A percentile compares a stretch with the other conserved stretches of the same genome.
Conservation (phyloP, 192 early-diverging fungal genomes). For the Backusella westeae region DNA sequence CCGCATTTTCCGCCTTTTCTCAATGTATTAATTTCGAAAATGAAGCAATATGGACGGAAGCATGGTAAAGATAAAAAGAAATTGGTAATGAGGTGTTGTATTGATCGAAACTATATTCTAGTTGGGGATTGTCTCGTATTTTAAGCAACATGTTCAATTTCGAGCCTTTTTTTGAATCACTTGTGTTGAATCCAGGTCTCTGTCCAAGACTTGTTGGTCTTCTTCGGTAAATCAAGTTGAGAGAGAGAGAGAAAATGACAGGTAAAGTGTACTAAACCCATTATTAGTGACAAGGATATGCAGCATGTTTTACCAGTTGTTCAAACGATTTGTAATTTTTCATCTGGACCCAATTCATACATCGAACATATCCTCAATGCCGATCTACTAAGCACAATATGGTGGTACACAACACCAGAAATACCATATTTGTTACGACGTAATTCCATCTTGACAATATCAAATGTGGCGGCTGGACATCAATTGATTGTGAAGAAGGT, state of each 20-base stretch:
- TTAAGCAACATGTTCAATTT: conserved; percentile 27
- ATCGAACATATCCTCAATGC: conserved; percentile 8
- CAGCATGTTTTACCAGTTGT: conserved; percentile 8
- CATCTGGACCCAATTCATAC: conserved; percentile 25
- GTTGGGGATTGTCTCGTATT: conserved; percentile 36
- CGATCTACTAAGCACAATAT: conserved; percentile 10
- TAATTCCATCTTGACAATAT: conserved; percentile 26
- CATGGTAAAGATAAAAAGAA: conserved; percentile 14
- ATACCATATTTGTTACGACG: conserved; percentile 12
- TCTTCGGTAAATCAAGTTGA: conserved; percentile 6
- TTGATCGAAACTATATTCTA: neutral
- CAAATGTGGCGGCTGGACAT: conserved; percentile 26
- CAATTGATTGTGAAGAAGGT: conserved; percentile 14
- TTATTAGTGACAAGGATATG: neutral
- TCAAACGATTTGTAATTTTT: conserved; percentile 24
- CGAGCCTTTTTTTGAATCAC: conserved; percentile 12
- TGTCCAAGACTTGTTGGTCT: conserved; percentile 17
- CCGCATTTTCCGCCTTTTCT: conserved; percentile 21
- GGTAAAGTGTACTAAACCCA: neutral
- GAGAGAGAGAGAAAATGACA: neutral
- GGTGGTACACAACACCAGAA: neutral
- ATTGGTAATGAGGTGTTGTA: neutral
- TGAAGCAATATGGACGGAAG: conserved; percentile 18
- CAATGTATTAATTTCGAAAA: conserved; percentile 13
- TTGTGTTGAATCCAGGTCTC: neutral